Conservation (phyloP, 257 asterid genomes). For the Salvia hispanica region DNA sequence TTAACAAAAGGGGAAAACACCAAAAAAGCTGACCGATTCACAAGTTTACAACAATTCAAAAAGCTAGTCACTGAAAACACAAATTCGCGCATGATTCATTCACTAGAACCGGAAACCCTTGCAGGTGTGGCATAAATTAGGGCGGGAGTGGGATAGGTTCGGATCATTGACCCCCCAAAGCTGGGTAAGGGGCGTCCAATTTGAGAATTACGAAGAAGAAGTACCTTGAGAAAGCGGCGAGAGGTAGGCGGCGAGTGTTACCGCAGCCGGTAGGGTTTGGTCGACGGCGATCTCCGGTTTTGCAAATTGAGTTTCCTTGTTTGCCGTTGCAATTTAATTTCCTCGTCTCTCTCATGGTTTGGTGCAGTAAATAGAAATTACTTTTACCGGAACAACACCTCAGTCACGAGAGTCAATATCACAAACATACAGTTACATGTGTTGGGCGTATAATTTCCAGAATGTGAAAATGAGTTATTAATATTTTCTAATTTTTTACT, state of each 20-base stretch:
- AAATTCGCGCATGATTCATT: neutral
- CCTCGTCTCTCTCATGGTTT: no score
- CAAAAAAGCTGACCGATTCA: neutral
- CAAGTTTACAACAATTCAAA: no score
- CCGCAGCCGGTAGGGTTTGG: constrained; percentile 14
- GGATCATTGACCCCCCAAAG: neutral
- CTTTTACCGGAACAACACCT: no score
- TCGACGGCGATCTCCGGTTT: constrained; percentile 2
- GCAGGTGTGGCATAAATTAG: neutral
- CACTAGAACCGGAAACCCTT: neutral
- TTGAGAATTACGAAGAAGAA: neutral
- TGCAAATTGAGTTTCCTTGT: no score
- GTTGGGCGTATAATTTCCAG: no score
- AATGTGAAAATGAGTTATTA: no score
- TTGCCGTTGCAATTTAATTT: no score
- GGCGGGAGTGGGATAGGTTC: no score
- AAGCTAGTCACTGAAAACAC: neutral
- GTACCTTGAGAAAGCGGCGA: constrained; percentile 5
- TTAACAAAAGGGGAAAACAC: neutral
- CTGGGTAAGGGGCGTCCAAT: neutral
- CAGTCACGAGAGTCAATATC: no score
- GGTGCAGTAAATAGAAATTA: no score
- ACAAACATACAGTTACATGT: no score
- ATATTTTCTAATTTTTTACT: no score
- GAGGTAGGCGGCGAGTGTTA: neutral